A percentile compares a stretch with the other conserved stretches of the same genome.
Conservation (phyloP, 2,329 filamentous ascomycete genomes). For the Elsinoe perseae region DNA sequence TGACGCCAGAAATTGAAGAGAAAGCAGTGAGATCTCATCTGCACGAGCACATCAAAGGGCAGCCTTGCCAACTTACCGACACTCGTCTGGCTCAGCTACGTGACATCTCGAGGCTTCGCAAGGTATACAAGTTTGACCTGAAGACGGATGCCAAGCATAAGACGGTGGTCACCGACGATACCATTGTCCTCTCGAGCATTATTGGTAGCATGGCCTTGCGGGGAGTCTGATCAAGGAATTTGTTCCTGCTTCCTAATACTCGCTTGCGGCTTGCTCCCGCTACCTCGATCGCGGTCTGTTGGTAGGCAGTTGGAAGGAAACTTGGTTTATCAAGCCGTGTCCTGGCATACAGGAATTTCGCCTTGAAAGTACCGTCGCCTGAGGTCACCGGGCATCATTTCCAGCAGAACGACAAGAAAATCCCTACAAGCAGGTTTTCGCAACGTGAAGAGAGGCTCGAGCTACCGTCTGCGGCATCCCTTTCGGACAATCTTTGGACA, state of each 20-base stretch:
- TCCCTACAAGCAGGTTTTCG: background rate
- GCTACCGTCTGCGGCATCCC: too few relatives aligned
- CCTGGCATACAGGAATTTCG: background rate
- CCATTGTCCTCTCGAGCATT: slow-evolving; percentile 59
- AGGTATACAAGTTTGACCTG: slow-evolving; percentile 73
- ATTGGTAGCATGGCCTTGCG: slow-evolving; percentile 72
- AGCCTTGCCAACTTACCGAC: slow-evolving; percentile 53
- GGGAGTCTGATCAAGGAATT: slow-evolving; percentile 41
- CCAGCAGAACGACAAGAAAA: background rate
- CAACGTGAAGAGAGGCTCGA: background rate
- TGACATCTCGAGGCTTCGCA: slow-evolving; percentile 64
- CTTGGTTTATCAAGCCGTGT: background rate
- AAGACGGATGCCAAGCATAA: slow-evolving; percentile 35
- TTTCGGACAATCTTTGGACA: background rate
- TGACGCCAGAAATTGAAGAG: slow-evolving; percentile 33
- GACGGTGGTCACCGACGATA: slow-evolving; percentile 18
- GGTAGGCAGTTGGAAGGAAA: background rate
- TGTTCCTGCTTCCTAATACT: background rate
- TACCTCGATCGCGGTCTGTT: background rate
- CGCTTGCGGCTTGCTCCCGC: background rate
- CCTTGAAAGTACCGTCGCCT: background rate
- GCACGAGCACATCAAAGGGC: slow-evolving; percentile 53
- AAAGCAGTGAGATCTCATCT: slow-evolving; percentile 55
- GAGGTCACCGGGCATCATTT: background rate
- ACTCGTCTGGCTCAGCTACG: slow-evolving; percentile 50